Conservation (phyloP, 805 yeast species). For the Candida germanica region DNA sequence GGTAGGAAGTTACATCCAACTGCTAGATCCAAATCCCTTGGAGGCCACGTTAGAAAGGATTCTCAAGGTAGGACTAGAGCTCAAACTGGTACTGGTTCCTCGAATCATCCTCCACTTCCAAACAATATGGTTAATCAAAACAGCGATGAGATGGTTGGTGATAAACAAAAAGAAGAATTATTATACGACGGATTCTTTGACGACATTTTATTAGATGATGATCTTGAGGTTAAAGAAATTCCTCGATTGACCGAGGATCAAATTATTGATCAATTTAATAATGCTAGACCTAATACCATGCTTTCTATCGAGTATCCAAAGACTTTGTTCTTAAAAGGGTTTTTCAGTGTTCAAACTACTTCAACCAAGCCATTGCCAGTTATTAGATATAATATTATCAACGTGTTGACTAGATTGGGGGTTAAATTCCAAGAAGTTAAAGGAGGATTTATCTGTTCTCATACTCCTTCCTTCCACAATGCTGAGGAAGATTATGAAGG, state of each 20-base stretch:
- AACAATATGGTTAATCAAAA: conserved; percentile 38
- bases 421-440: conserved; percentile 85
- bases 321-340: conserved; percentile 87
- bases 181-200: conserved; percentile 52
- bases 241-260: conserved; percentile 40
- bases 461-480: conserved; percentile 47
- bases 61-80: conserved; percentile 26
- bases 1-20: conserved; percentile 60
- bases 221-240: conserved; percentile 25
- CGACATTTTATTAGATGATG: conserved; percentile 47
- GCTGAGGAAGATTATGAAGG: conserved; percentile 3
- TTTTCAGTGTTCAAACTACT: conserved; percentile 91
- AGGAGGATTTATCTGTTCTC: conserved; percentile 89
- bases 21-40: conserved; percentile 84
- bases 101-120: conserved; percentile 46
- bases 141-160: conserved; percentile 38
- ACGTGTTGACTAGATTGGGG: conserved; percentile 69
- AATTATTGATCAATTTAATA: conserved; percentile 40
- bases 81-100: conserved; percentile 10
- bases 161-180: conserved; percentile 23
- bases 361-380: conserved; percentile 89
- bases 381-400: conserved; percentile 78
- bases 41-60: conserved; percentile 69
- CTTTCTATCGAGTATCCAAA: conserved; percentile 92
- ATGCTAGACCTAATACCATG: conserved; percentile 76